A percentile compares a stretch with the other conserved stretches of the same genome.
phyloP scores from a whole-genome alignment of 2,329 filamentous ascomycete species.

The Microascus cirrosus region DNA sequence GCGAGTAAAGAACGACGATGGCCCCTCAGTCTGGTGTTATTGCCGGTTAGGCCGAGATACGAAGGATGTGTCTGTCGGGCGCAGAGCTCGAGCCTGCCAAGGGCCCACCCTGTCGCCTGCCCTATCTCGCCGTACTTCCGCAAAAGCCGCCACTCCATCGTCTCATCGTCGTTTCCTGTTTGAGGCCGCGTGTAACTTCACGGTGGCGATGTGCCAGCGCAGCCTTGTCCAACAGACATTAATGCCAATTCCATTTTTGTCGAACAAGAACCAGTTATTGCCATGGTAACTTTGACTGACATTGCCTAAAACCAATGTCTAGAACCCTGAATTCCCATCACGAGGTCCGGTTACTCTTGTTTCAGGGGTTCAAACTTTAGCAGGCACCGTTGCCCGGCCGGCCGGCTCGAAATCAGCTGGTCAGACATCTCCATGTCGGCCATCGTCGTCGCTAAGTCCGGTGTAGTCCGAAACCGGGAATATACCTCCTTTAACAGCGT shows the following conservation, averaged over 20 bases:
- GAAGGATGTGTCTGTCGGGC: too few species aligned
- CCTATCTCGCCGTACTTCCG: background rate
- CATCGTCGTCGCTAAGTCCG: conserved; percentile 39
- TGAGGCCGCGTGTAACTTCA: background rate
- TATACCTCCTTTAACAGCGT: conserved; percentile 52
- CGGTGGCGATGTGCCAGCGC: background rate
- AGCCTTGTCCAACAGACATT: background rate
- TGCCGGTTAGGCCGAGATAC: too few species aligned
- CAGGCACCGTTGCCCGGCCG: conserved; percentile 46
- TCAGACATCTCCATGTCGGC: conserved; percentile 54
- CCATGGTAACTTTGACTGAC: too few species aligned
- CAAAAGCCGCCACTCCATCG: background rate
- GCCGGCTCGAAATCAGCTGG: conserved; percentile 56
- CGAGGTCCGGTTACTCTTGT: background rate
- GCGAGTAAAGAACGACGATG: too few species aligned
- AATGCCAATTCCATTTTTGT: background rate
- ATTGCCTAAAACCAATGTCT: too few species aligned
- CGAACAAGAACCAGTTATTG: too few species aligned
- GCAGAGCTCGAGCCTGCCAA: too few species aligned
- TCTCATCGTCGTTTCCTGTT: background rate
- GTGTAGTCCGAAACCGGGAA: conserved; percentile 41
- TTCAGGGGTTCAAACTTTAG: conserved; percentile 30
- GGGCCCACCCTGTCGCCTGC: background rate
- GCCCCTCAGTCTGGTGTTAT: too few species aligned
- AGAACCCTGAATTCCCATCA: background rate